Evolutionary conservation across 2,329 filamentous ascomycete species (phyloP), one percentile per base, ranked within the genome.

Genomic region (Verticillium nubilum): DNA sequence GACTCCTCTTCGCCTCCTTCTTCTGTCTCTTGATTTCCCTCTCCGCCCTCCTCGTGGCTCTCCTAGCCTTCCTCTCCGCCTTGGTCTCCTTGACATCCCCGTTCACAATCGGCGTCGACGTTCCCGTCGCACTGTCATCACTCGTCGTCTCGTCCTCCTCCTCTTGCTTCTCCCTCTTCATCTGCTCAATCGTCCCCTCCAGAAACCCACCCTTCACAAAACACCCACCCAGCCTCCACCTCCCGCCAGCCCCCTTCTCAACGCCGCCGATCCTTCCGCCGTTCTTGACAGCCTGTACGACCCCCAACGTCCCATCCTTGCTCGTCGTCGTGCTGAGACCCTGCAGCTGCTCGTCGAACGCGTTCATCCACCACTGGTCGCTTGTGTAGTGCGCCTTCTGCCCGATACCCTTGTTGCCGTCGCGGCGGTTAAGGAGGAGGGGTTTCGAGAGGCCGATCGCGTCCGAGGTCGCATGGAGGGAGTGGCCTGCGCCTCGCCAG

Each of bases 321-420:
- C 81, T 80, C 1, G 83, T 86, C 26, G 81, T 80, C 1, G 83
- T 86, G 70, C 90, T 89, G 58, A 97, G 81, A 4, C 88, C 90
- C 73, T 95, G 90, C 64, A 97, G 78, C 59, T 93, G 92, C 71
- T 92, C 88, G 74, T 98, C 94, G 66, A 97, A 97, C 12, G 95
- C 95, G 60, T 91, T 89, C 74, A 97, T 82, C 95, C 95, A 99
- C 95, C 95, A 99, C 72, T 97, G 92, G 70, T 97, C 94, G 66
- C 81, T 84, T 25, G 82, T 84, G 63, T 81, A 81, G 63, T 86
- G 83, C 60, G 81, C 79, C 72, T 91, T 92, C 70, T 90, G 87
- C 58, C 94, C 94, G 5, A 98, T 79, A 26, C 94, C 94, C 58
- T 90, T 81, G 28, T 84, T 89, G 73, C 96, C 90, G 67, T 88